Percentiles rank a stretch among this genome's conserved stretches.
Conservation (phyloP, 2,329 filamentous ascomycete genomes). For the Aspergillus fructus region DNA sequence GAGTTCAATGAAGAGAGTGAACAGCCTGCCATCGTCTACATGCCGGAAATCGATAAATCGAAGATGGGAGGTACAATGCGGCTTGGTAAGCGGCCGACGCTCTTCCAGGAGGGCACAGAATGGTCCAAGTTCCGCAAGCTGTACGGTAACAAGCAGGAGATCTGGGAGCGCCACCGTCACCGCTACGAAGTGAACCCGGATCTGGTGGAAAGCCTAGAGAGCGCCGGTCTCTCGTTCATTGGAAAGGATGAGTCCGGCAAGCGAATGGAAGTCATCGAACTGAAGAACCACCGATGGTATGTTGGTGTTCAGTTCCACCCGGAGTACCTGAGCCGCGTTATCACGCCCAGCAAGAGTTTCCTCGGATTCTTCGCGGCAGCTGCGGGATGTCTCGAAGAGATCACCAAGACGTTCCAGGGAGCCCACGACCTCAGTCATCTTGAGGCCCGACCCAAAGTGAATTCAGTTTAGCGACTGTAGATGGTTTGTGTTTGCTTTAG, state of each 20-base stretch:
- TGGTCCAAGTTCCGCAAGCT: constrained; percentile 76
- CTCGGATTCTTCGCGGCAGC: constrained; percentile 82
- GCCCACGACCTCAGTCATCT: constrained; percentile 11
- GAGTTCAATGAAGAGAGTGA: constrained; percentile 59
- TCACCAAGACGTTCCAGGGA: constrained; percentile 23
- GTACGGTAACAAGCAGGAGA: constrained; percentile 60
- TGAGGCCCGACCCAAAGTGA: not conserved
- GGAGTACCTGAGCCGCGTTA: constrained; percentile 75
- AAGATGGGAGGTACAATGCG: constrained; percentile 85
- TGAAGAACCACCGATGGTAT: constrained; percentile 80
- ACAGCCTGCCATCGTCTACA: constrained; percentile 77
- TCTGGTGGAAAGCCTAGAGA: constrained; percentile 67
- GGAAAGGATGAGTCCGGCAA: constrained; percentile 76
- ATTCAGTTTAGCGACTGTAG: not conserved
- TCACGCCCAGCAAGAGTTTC: constrained; percentile 72
- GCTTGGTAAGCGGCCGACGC: constrained; percentile 70
- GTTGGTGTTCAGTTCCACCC: constrained; percentile 88
- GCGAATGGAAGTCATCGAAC: constrained; percentile 80
- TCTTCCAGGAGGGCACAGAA: constrained; percentile 73
- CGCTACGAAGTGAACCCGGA: constrained; percentile 88
- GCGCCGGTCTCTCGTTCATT: constrained; percentile 70
- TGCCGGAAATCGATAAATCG: constrained; percentile 81
- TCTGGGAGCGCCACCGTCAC: constrained; percentile 79
- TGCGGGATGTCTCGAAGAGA: constrained; percentile 61
- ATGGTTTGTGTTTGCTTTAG: constrained; percentile 2